Percentiles rank a stretch among this genome's conserved stretches.
phyloP scores from a whole-genome alignment of 1,284 basidiomycete species.

The Ustilago bromivora region DNA sequence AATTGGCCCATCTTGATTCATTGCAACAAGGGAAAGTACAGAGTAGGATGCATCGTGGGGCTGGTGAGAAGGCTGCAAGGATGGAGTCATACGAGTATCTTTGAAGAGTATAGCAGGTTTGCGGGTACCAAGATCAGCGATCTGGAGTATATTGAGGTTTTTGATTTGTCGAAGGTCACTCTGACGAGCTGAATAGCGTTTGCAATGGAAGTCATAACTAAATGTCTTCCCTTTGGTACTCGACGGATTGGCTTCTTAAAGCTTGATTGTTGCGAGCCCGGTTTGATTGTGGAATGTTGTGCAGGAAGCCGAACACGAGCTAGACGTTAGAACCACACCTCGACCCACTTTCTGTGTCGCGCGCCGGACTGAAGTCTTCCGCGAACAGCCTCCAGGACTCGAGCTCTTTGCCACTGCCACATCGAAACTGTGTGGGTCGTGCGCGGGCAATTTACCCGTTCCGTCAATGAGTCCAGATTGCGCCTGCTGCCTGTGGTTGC shows the following conservation, averaged over 20 bases:
- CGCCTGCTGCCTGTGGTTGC: too few relatives aligned
- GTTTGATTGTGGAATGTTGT: neutral
- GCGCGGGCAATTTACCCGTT: constrained; percentile 28
- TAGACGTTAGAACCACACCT: constrained; percentile 34
- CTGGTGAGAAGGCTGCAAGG: constrained; percentile 64
- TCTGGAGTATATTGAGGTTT: constrained; percentile 65
- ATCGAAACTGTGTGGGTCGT: constrained; percentile 21
- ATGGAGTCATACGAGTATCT: constrained; percentile 67
- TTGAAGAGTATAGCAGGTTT: constrained; percentile 67
- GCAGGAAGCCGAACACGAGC: neutral
- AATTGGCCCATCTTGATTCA: constrained; percentile 67
- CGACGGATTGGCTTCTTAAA: neutral
- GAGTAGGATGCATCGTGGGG: constrained; percentile 65
- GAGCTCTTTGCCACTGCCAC: constrained; percentile 40
- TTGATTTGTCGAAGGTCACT: constrained; percentile 46
- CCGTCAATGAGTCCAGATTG: neutral
- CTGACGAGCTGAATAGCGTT: neutral
- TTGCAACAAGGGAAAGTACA: constrained; percentile 69
- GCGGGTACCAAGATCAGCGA: constrained; percentile 65
- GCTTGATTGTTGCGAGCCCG: neutral
- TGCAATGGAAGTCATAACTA: neutral
- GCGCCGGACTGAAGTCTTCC: constrained; percentile 14
- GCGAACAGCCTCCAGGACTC: constrained; percentile 35
- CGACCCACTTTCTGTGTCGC: constrained; percentile 29
- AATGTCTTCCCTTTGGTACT: neutral